A percentile compares a stretch with the other conserved stretches of the same genome.
These are phyloP conservation scores for Primulina eburnea DNA, from an alignment of 257 asterid genomes.

Conservation along the genomic window DNA sequence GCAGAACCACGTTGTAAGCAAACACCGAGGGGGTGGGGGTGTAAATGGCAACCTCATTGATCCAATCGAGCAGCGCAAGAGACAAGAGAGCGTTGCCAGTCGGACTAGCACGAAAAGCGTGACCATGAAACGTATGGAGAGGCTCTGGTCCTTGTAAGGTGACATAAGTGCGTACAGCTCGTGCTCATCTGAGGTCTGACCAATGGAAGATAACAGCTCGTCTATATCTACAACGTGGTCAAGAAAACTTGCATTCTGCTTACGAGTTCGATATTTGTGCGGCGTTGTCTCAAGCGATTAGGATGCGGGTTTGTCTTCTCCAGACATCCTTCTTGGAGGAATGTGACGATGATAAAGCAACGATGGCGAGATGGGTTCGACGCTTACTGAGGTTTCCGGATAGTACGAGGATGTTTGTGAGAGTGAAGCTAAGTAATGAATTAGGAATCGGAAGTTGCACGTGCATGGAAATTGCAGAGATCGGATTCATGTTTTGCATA, in stretches of 20 bases:
- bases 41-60: conserved; percentile 67
- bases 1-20: conserved; percentile 89
- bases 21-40: conserved; percentile 91
- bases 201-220: conserved; percentile 49
- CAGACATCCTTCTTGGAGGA: neutral
- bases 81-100: conserved; percentile 86
- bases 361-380: neutral
- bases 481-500: neutral
- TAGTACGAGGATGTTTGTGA: neutral
- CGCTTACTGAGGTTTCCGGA: neutral
- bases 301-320: conserved; percentile 3
- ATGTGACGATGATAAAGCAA: neutral
- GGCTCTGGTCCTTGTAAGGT: conserved; percentile 48
- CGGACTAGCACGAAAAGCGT: conserved; percentile 77
- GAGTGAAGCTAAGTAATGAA: neutral
- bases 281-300: conserved; percentile 20
- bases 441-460: neutral
- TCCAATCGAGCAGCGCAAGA: conserved; percentile 96
- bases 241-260: conserved; percentile 27
- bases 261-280: conserved; percentile 34
- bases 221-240: conserved; percentile 83
- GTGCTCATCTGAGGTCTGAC: conserved; percentile 63
- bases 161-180: conserved; percentile 74
- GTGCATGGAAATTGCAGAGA: neutral
- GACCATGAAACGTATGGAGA: conserved; percentile 78